Percentiles rank a stretch among this genome's conserved stretches.
These are phyloP conservation scores for Colletotrichum sp. DNA, from an alignment of 2,329 filamentous ascomycete genomes.

Conservation along the genomic window DNA sequence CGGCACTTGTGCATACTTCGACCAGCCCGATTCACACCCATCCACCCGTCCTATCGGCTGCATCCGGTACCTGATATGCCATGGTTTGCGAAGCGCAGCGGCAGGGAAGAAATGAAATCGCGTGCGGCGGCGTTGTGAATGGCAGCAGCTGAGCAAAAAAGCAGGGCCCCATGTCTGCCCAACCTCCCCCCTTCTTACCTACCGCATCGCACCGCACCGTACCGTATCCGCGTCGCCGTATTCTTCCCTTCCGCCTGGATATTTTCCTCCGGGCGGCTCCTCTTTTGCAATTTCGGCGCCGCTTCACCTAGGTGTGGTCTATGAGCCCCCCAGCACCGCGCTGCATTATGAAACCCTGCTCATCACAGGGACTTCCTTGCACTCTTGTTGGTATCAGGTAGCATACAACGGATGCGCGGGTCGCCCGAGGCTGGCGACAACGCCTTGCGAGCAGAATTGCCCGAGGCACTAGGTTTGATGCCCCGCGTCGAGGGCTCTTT, in stretches of 20 bases:
- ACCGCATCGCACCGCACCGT: neutral
- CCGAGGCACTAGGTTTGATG: neutral
- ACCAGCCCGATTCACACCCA: neutral
- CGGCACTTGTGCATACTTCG: neutral
- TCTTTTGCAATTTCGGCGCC: neutral
- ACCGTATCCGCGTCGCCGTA: neutral
- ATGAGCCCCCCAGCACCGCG: neutral
- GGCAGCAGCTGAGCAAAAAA: neutral
- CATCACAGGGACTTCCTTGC: conserved; percentile 4
- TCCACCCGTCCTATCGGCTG: neutral
- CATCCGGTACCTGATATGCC: neutral
- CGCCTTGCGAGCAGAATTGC: neutral
- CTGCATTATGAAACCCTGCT: conserved; percentile 1
- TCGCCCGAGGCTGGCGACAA: neutral
- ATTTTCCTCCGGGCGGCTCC: conserved; percentile 13
- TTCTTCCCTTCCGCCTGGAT: conserved; percentile 1
- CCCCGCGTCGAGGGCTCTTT: neutral
- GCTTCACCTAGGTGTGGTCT: neutral
- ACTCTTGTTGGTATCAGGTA: neutral
- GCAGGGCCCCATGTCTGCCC: neutral
- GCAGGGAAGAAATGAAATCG: neutral
- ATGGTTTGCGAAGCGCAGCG: neutral
- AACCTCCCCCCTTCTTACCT: neutral
- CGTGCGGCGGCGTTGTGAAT: neutral
- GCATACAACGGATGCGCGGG: neutral